Conservation (phyloP, 2,329 filamentous ascomycete genomes). For the Magnaporthiopsis rhizophila region DNA sequence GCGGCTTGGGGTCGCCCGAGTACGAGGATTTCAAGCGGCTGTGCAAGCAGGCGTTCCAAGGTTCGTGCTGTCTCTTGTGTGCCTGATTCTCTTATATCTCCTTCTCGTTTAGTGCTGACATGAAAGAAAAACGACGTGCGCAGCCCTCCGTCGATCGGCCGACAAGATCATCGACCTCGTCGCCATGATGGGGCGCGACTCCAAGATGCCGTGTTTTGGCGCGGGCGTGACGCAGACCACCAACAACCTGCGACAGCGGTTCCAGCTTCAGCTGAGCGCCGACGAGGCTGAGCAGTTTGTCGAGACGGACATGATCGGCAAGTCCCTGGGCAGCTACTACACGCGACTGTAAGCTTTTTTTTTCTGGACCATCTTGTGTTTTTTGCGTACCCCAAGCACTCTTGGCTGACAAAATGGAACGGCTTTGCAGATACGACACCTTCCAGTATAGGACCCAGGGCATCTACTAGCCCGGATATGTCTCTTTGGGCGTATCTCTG, state of each 20-base stretch:
- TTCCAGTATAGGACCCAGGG: constrained; percentile 85
- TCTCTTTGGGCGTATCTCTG: neutral
- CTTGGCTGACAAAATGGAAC: constrained; percentile 11
- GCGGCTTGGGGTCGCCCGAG: constrained; percentile 60
- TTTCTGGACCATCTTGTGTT: no score
- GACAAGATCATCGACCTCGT: constrained; percentile 77
- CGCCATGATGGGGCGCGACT: constrained; percentile 75
- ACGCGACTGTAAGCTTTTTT: constrained; percentile 62
- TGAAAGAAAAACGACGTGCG: constrained; percentile 6
- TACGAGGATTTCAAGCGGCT: constrained; percentile 70
- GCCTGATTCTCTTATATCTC: constrained; percentile 1
- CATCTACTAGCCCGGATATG: constrained; percentile 58
- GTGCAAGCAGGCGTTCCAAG: constrained; percentile 79
- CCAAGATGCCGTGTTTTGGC: constrained; percentile 77
- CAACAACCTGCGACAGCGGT: constrained; percentile 60
- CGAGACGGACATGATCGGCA: constrained; percentile 68
- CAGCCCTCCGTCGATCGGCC: constrained; percentile 64
- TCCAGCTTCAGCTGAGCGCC: constrained; percentile 74
- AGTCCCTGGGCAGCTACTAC: constrained; percentile 81
- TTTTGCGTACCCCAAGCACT: neutral
- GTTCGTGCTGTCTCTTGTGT: constrained; percentile 29
- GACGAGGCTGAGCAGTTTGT: constrained; percentile 77
- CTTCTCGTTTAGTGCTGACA: neutral
- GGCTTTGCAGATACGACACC: constrained; percentile 59
- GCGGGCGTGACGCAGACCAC: constrained; percentile 66